A percentile compares a stretch with the other conserved stretches of the same genome.
phyloP scores from a whole-genome alignment of 306 rosid genomes.

The Lathyrus tuberosus region DNA sequence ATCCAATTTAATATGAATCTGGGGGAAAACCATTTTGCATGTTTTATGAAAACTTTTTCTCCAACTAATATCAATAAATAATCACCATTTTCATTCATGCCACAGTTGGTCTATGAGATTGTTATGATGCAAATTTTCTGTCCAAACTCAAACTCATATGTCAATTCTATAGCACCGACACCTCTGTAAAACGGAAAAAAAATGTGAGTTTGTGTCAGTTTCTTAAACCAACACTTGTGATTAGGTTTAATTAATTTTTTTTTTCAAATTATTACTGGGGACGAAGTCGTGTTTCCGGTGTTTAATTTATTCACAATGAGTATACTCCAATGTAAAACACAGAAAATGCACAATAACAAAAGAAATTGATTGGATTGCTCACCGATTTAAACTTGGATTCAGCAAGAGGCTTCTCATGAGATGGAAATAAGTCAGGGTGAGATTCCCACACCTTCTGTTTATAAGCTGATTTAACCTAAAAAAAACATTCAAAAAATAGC shows the following conservation, averaged over 20 bases:
- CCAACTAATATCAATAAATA: too few species aligned
- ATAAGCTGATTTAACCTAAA: constrained; percentile 76
- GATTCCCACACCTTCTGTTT: constrained; percentile 78
- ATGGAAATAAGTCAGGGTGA: constrained; percentile 79
- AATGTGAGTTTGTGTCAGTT: too few species aligned
- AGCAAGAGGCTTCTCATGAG: constrained; percentile 61
- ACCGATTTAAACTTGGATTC: constrained; percentile 75
- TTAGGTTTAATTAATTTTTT: too few species aligned
- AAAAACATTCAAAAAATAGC: not conserved
- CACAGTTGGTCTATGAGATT: not conserved
- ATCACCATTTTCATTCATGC: constrained; percentile 19
- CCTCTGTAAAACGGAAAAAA: too few species aligned
- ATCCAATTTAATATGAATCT: too few species aligned
- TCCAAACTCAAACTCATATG: constrained; percentile 8
- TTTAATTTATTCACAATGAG: not conserved
- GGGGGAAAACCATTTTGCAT: not conserved
- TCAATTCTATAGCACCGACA: not conserved
- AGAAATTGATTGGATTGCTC: constrained; percentile 24
- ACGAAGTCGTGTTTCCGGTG: too few species aligned
- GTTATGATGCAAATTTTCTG: constrained; percentile 5
- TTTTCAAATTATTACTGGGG: too few species aligned
- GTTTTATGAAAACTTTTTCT: not conserved
- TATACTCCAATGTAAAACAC: constrained; percentile 5
- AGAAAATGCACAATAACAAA: not conserved
- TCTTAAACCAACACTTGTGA: too few species aligned